Evolutionary conservation across 2,329 filamentous ascomycete species (phyloP).

Genomic region (Rugonectria rugulosa): DNA sequence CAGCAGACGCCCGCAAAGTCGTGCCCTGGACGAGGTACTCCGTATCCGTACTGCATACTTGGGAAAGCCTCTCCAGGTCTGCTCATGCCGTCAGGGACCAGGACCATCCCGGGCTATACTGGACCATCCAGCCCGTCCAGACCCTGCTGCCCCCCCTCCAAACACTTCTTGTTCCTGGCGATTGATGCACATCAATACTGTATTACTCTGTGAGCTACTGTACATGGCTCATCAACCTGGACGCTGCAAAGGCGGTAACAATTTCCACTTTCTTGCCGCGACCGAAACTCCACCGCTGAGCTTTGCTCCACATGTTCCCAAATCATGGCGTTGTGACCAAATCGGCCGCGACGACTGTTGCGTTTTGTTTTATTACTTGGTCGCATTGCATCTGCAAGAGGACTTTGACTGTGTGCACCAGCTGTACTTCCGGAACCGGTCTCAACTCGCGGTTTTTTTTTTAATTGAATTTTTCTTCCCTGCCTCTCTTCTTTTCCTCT

Average conservation of each 20-base stretch:
- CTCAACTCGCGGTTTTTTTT: background rate
- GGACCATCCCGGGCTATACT: background rate
- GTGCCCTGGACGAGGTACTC: no score
- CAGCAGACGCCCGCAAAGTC: no score
- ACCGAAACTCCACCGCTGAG: no score
- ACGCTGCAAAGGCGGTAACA: background rate
- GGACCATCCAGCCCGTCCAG: no score
- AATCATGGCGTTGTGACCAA: background rate
- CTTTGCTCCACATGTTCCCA: background rate
- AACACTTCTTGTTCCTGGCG: background rate
- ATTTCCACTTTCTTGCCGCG: background rate
- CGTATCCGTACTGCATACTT: no score
- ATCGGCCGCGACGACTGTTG: background rate
- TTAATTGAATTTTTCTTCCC: background rate
- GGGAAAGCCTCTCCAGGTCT: background rate
- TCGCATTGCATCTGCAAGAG: no score
- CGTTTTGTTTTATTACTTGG: background rate
- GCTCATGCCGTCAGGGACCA: background rate
- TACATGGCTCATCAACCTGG: background rate
- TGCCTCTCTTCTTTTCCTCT: background rate
- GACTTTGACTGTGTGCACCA: background rate
- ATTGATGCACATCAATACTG: background rate
- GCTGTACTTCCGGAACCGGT: background rate
- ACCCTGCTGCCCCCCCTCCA: no score
- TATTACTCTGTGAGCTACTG: background rate